Evolutionary conservation across 2,329 filamentous ascomycete genomes (phyloP), one percentile per base, ranked within the genome.

Genomic region (Escovopsis sp.): DNA sequence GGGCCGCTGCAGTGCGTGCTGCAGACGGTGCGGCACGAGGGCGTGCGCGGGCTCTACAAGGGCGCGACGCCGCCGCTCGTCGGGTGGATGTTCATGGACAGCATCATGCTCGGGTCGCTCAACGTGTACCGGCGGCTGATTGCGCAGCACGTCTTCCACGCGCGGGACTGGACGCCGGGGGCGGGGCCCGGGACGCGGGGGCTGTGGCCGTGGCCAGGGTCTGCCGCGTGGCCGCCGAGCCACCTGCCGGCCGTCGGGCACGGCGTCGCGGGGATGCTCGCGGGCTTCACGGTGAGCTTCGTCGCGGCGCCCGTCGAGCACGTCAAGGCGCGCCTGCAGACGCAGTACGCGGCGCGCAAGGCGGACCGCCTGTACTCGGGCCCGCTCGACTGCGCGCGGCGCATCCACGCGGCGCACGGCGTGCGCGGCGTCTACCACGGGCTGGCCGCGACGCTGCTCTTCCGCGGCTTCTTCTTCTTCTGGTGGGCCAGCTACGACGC

Each of bases 31-130:
- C 77, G 82, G 46, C 82, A 87, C 58, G 91, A 98, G 62, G 89
- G 89, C 39, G 64, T 93, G 38, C 65, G 72, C 40, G 91, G 86
- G 3, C 69, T 98, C 36, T 98, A 96, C 72, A 98, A 96, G 66
- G 88, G 89, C 54, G 87, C 87, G 10, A 85, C 84, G 26, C 89
- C 89, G 43, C 91, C 91, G 41, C 69, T 96, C 39, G 77, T 95
- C 41, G 91, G 91, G 53, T 96, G 91, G 91, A 94, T 96, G 83
- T 85, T 93, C 56, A 96, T 96, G 89, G 91, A 98, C 66, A 73
- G 68, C 36, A 59, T 80, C 45, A 94, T 96, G 88, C 74, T 96
- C 32, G 91, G 91, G 36, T 93, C 85, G 15, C 69, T 98, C 50
- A 94, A 84, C 23, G 74, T 94, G 40, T 96, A 96, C 67, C 83